Conservation (phyloP, 2,329 filamentous ascomycete genomes). For the Raffaelea ambrosiae region DNA sequence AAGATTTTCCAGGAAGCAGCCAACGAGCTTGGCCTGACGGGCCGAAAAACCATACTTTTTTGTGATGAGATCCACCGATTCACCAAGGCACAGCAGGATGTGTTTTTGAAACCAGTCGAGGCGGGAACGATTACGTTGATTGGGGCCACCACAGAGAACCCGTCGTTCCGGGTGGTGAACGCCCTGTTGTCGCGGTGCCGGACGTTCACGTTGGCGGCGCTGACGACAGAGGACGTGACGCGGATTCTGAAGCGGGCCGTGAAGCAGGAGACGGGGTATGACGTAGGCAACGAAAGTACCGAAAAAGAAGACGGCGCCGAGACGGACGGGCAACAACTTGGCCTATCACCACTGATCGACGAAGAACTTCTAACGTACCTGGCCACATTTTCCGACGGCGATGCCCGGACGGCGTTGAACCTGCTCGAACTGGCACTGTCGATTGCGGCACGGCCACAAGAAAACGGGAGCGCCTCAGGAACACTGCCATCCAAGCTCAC, state of each 20-base stretch:
- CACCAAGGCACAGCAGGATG: constrained; percentile 86
- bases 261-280: constrained; percentile 37
- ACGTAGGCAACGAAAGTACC: neutral
- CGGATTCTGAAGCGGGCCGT: constrained; percentile 72
- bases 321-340: constrained; percentile 29
- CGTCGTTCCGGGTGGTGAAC: constrained; percentile 83
- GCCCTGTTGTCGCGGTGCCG: constrained; percentile 83
- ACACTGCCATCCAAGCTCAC: constrained; percentile 48
- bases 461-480: neutral
- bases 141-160: constrained; percentile 94
- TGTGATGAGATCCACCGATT: constrained; percentile 96
- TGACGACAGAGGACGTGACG: constrained; percentile 63
- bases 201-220: constrained; percentile 75
- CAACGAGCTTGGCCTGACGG: constrained; percentile 71
- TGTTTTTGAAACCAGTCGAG: constrained; percentile 89
- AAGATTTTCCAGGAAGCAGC: constrained; percentile 81
- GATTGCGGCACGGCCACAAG: constrained; percentile 39
- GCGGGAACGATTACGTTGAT: constrained; percentile 84
- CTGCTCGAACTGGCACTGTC: constrained; percentile 83
- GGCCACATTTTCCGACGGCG: constrained; percentile 79
- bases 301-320: constrained; percentile 21
- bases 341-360: constrained; percentile 55
- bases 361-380: constrained; percentile 72
- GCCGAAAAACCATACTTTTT: constrained; percentile 89
- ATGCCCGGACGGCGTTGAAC: constrained; percentile 87